A percentile compares a stretch with the other conserved stretches of the same genome.
Conservation (phyloP, 1,284 basidiomycete genomes). For the Meira nashicola region DNA sequence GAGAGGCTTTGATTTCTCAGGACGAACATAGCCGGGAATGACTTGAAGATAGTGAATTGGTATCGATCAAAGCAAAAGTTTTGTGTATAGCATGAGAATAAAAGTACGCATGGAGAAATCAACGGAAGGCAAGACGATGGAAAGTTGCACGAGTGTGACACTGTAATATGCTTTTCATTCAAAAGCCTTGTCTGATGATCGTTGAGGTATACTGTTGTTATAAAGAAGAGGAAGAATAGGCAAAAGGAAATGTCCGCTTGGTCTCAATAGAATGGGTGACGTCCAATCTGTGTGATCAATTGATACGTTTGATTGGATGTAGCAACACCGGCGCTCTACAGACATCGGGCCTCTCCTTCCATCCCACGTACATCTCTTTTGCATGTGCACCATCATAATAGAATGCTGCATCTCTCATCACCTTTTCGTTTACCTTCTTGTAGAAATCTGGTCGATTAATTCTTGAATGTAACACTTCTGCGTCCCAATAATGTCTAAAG, state of each 20-base stretch:
- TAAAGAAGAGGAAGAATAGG: not conserved
- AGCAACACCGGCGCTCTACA: slow-evolving; percentile 49
- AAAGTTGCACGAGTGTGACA: too few species aligned
- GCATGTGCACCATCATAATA: slow-evolving; percentile 50
- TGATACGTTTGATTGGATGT: slow-evolving; percentile 48
- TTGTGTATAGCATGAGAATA: too few species aligned
- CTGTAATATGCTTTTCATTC: too few species aligned
- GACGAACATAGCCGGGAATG: too few species aligned
- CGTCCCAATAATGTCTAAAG: slow-evolving; percentile 51
- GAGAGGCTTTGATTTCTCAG: too few species aligned
- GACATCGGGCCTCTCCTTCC: slow-evolving; percentile 48
- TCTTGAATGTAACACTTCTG: slow-evolving; percentile 42
- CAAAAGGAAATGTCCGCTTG: not conserved
- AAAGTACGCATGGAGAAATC: too few species aligned
- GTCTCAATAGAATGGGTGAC: too few species aligned
- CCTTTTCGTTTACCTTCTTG: slow-evolving; percentile 51
- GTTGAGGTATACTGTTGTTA: not conserved
- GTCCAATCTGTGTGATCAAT: too few species aligned
- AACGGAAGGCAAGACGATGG: not conserved
- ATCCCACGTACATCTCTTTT: slow-evolving; percentile 50
- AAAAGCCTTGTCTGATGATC: too few species aligned
- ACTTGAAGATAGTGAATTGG: too few species aligned
- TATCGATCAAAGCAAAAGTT: too few species aligned
- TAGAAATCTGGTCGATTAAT: slow-evolving; percentile 52
- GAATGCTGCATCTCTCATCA: slow-evolving; percentile 50